Evolutionary conservation across 2,329 filamentous ascomycete genomes (phyloP), one percentile per base, ranked within the genome.

Genomic region (Diaporthe australafricana): DNA sequence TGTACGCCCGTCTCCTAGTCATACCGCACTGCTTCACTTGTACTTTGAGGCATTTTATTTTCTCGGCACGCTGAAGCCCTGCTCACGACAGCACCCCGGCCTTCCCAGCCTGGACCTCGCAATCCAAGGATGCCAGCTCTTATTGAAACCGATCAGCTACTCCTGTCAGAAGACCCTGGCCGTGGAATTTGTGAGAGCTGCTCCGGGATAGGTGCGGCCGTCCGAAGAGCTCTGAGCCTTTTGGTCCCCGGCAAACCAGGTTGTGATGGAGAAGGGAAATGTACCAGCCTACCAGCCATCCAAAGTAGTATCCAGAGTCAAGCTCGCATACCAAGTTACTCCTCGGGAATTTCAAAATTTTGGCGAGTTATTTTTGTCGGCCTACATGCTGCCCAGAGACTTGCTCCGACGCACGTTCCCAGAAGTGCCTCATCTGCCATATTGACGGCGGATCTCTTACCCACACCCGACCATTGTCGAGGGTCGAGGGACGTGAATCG

Each of bases 31-130:
- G 48, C 32, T 55, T 45, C 42, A 47, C 57, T 70, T 55, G 52
- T 63, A 55, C 22, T 47, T n/a, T 72, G 71, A 72, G 71, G 71
- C 71, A 72, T 72, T 72, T 72, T 72, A 48, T 67, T 50, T 45
- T 47, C 25, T 65, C 60, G 60, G 60, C 50, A 56, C 50, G 47
- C 52, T 38, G 47, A 47, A 50, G 50, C 53, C 50, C 66, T 56
- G 52, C 48, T 35, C 60, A 60, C 48, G 57, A 27, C 42, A 56
- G 40, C 55, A 45, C 50, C 62, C 30, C 48, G 57, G 35, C 70
- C 52, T 63, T 63, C 66, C 17, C 35, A 48, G 53, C 65, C 67
- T 60, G 67, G 53, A 30, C 62, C 63, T 45, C 52, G 42, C 52
- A 50, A 30, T 47, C 60, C 71, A 32, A 72, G 71, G 60, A 67